These are phyloP conservation scores for Haplosporangium gracile DNA, from an alignment of 192 early-diverging fungal genomes.

Conservation along the genomic window DNA sequence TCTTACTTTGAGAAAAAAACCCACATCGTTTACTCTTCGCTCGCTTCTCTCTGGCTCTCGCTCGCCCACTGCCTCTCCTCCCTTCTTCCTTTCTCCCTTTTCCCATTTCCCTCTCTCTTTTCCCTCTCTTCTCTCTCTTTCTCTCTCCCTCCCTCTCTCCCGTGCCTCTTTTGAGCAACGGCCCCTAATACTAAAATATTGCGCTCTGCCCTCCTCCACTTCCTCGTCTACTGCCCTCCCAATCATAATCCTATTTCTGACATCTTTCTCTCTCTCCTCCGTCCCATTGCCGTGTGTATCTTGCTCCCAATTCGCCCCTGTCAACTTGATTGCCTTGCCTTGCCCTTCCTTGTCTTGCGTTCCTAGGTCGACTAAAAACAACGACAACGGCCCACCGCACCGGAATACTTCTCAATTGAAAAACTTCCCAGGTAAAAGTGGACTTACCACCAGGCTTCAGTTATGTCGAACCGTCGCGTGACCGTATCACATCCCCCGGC, in stretches of 20 bases:
- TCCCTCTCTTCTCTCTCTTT: background rate
- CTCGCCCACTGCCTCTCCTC: background rate
- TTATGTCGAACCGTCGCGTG: background rate
- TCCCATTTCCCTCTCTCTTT: too few species aligned
- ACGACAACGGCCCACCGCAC: background rate
- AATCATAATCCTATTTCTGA: background rate
- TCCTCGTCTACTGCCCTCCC: background rate
- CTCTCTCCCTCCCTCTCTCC: too few species aligned
- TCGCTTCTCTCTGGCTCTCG: background rate
- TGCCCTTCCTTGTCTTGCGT: background rate
- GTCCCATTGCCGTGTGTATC: background rate
- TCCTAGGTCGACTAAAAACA: background rate
- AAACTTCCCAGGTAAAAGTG: background rate
- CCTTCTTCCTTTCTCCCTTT: background rate
- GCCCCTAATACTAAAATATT: background rate
- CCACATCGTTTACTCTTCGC: background rate
- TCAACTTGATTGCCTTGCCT: background rate
- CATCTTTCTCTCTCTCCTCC: background rate
- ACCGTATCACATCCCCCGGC: conserved; percentile 4
- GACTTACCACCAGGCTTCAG: background rate
- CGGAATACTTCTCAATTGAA: background rate
- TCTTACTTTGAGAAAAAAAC: background rate
- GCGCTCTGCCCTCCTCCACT: background rate
- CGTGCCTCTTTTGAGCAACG: background rate
- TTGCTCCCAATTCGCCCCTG: background rate